Base-by-base conservation (phyloP, 2,329 filamentous ascomycete genomes). In the Stachybotrys echinatus region DNA sequence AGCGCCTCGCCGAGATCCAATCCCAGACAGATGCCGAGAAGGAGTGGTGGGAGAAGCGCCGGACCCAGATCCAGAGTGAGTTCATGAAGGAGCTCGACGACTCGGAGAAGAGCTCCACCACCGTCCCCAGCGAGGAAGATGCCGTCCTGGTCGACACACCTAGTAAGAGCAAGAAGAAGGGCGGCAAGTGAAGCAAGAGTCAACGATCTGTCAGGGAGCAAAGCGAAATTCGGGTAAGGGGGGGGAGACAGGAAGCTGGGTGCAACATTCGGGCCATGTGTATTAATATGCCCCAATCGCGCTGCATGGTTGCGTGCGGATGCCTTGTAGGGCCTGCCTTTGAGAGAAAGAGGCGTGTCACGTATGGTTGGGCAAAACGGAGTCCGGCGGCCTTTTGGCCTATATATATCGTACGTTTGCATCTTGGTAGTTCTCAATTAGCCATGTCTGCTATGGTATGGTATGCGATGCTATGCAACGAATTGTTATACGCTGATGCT, bases 31-130 rank as follows among this genome's bases (percentile, higher is more conserved):
- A 80, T 10, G 74, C 83, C 39, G 94, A 97, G 72, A 89, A 88
- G 72, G 79, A 86, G 63, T 96, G 91, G 90, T 99, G 94, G 94
- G 89, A 90, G 66, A 88, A 88, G 75, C 88, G 87, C 65, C 82
- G 84, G 59, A 79, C 82, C 43, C 79, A 78, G 54, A 91, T 95
- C 57, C 79, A 87, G 66, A 77, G 81, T 48, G 86, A 85, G 14
- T 91, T 94, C 61, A 86, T 95, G 81, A 89, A 88, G 70, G 91
- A 96, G 74, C 75, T 96, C 45, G 87, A 92, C 49, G 79, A 80
- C 22, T 81, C 79, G 54, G 77, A 80, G 53, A 71, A 75, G 58
- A 68, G 64, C 43, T 68, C 73, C 14, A 67, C 66, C 53, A 67
- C 61, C 56, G 66, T 54, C 54, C 54, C 58, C 20, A 68, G 63